Percentiles rank a stretch among this genome's conserved stretches.
Evolutionary conservation across 78 protist species (phyloP).

Genomic region (Dictyostelium brefeldianum): DNA sequence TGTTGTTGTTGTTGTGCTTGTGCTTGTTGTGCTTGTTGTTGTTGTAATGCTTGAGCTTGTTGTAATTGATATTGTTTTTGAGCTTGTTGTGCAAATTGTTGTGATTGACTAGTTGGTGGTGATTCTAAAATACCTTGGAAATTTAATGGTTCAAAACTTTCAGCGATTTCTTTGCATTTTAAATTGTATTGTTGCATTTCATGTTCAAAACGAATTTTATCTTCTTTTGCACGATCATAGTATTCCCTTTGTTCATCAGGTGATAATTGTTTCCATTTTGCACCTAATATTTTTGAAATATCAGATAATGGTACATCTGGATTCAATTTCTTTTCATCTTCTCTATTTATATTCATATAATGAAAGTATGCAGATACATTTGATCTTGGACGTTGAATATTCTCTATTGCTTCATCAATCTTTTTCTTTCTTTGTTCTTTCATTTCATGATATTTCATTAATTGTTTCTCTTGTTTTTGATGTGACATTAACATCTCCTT

Average conservation of each 20-base stretch:
- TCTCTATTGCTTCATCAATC: conserved; percentile 33
- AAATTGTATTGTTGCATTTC: conserved; percentile 18
- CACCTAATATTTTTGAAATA: conserved; percentile 39
- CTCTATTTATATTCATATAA: conserved; percentile 53
- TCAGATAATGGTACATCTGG: conserved; percentile 32
- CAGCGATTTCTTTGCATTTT: neutral
- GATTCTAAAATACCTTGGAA: neutral
- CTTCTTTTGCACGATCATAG: conserved; percentile 22
- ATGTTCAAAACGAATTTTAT: conserved; percentile 23
- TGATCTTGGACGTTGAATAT: conserved; percentile 20
- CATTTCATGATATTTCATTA: neutral
- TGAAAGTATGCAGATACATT: conserved; percentile 51
- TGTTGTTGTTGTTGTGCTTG: neutral
- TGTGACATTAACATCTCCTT: neutral
- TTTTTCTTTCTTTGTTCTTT: neutral
- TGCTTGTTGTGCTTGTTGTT: neutral
- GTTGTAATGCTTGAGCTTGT: neutral
- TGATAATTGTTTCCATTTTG: conserved; percentile 37
- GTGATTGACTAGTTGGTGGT: neutral
- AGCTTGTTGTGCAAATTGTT: neutral
- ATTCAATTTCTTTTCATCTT: conserved; percentile 5
- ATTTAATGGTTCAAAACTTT: conserved; percentile 24
- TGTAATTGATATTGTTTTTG: neutral
- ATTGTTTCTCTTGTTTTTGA: conserved; percentile 9
- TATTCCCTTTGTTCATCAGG: conserved; percentile 38